Evolutionary conservation across 2,329 filamentous ascomycete species (phyloP), one percentile per base, ranked within the genome.

Genomic region (Dothistroma septosporum): DNA sequence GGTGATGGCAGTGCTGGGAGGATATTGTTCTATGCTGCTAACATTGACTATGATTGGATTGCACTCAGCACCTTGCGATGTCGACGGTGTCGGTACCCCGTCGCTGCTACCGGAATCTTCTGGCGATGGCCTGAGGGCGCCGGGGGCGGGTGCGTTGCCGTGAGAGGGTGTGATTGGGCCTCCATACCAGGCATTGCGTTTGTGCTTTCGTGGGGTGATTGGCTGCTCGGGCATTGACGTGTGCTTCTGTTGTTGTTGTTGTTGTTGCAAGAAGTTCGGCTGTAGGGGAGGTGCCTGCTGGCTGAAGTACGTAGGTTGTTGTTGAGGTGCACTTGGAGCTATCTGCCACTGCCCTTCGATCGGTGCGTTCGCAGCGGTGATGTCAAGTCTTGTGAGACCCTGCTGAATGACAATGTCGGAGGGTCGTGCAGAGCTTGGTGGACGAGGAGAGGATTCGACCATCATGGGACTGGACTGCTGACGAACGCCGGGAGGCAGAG

Each of bases 401-500:
- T 85, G 83, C 66, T 90, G 85, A 24, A 91, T 76, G 19, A 82
- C 83, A 66, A 83, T 83, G 57, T 91, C 88, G 67, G 61, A 76
- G 35, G 63, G 76, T 57, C 68, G 83, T 74, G 35, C 73, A 3
- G 78, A 78, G 47, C 76, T 72, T n/a, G 64, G 61, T 24, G 71
- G 70, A 28, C 69, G 61, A 33, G 66, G 64, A 54, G 61, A 66
- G 9, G 66, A 70, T 66, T 96, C 91, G 10, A 92, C 77, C 70
- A 89, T 84, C 90, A 94, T 92, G 0, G 91, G 90, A 56, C 90
- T 92, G 1, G 85, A 80, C 57, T 83, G 82, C 52, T 87, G 85
- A 53, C 85, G 82, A 80, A 74, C 61, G 0, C 86, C 83, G 21
- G 83, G 83, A 60, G 84, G 83, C 28, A 86, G 88, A 24, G 90